These are phyloP conservation scores for Cadophora gregata DNA, from an alignment of 2,329 filamentous ascomycete genomes.

Conservation along the genomic window DNA sequence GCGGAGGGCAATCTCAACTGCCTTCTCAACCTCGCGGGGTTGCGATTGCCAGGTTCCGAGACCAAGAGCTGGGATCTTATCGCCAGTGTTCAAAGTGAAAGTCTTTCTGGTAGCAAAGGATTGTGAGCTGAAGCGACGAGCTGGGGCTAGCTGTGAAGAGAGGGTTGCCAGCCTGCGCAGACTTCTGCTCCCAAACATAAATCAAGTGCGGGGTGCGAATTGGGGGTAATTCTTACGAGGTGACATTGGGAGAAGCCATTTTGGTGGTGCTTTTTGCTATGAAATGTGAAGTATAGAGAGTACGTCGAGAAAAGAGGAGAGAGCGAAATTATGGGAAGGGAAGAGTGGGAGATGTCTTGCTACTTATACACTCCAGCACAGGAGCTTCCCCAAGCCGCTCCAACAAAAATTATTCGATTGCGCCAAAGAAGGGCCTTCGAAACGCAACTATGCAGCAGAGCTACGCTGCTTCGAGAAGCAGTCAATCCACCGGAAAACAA, in stretches of 20 bases:
- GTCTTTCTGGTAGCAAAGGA: conserved; percentile 49
- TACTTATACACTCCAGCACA: conserved; percentile 31
- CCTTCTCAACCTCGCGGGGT: conserved; percentile 68
- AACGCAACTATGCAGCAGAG: conserved; percentile 10
- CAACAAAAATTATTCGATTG: conserved; percentile 17
- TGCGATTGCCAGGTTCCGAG: conserved; percentile 81
- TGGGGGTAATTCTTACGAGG: conserved; percentile 37
- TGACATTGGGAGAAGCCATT: conserved; percentile 44
- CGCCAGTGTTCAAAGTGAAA: conserved; percentile 76
- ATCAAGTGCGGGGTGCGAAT: conserved; percentile 25
- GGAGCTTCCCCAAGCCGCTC: background rate
- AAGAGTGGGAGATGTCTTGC: conserved; percentile 22
- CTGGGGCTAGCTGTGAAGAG: conserved; percentile 29
- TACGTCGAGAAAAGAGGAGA: background rate
- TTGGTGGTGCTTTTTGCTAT: conserved; percentile 19
- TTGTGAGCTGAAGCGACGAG: conserved; percentile 29
- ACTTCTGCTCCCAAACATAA: conserved; percentile 36
- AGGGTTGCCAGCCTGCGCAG: conserved; percentile 41
- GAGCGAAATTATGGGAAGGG: background rate
- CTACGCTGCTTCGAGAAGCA: conserved; percentile 18
- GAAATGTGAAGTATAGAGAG: background rate
- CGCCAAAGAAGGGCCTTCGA: conserved; percentile 16
- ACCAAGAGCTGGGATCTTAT: conserved; percentile 77
- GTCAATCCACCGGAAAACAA: conserved; percentile 14
- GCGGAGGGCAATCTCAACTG: conserved; percentile 72